Conservation (phyloP, 2,329 filamentous ascomycete genomes). For the Reticulascus tulasneorum region DNA sequence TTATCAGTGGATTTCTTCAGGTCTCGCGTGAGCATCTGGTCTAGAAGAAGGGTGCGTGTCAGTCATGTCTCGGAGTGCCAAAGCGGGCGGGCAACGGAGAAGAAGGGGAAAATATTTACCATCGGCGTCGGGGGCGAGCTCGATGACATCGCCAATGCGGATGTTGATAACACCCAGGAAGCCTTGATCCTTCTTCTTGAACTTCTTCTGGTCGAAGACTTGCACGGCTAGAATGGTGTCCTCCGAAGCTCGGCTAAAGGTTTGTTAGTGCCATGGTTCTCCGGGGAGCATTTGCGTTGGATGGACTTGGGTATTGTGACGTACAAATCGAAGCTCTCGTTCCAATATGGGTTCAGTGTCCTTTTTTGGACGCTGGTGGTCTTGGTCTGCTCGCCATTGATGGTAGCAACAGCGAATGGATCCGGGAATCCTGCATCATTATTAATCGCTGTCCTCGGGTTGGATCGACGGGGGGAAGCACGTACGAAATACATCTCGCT, state of each 20-base stretch:
- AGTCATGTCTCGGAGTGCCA: conserved; percentile 21
- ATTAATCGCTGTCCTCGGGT: conserved; percentile 20
- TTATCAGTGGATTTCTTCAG: conserved; percentile 98
- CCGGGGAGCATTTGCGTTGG: conserved; percentile 16
- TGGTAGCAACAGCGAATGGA: conserved; percentile 93
- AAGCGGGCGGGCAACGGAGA: neutral
- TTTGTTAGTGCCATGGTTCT: conserved; percentile 3
- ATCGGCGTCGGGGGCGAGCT: conserved; percentile 83
- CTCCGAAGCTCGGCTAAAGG: conserved; percentile 77
- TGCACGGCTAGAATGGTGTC: conserved; percentile 96
- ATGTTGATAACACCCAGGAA: conserved; percentile 98
- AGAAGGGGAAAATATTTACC: conserved; percentile 54
- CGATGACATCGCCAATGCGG: conserved; percentile 89
- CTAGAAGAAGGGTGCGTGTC: conserved; percentile 44
- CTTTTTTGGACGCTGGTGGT: conserved; percentile 97
- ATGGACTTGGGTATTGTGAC: conserved; percentile 26
- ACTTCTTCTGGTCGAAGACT: conserved; percentile 99
- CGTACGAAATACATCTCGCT: conserved; percentile 98
- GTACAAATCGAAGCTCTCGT: conserved; percentile 98
- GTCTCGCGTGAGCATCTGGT: conserved; percentile 98
- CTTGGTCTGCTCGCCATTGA: conserved; percentile 96
- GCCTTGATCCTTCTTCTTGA: conserved; percentile 99
- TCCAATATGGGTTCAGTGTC: conserved; percentile 99
- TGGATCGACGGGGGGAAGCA: conserved; percentile 20
- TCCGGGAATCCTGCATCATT: conserved; percentile 77